Base-by-base conservation (phyloP, 2,329 filamentous ascomycete genomes). In the Massarina eburnea region DNA sequence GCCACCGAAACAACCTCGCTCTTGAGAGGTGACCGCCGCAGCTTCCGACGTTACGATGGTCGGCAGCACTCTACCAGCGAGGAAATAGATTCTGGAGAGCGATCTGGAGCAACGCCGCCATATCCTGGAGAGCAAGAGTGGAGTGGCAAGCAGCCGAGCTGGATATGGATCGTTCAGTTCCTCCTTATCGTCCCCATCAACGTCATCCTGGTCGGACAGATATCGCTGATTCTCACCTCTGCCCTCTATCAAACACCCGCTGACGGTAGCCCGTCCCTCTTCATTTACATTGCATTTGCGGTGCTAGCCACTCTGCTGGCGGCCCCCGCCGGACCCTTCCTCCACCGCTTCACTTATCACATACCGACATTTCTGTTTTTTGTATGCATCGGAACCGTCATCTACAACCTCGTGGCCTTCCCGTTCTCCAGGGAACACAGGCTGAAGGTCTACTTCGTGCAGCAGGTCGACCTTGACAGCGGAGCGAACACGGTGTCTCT, bases 111-210 rank as follows among this genome's bases (percentile, higher is more conserved):
- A 30, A 32, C 59, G 18, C 57, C 66, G 39, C 49, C 60, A 12
- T 91, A 85, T 62, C 80, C 81, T 10, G 74, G 82, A 42, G 94
- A 97, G 65, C 94, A 97, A 68, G 74, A 80, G 12, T 99, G 94
- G 94, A 95, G 90, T 41, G 80, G 80, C 3, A 79, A 79, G 29
- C 73, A 97, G 43, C 89, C 90, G 1, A 82, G 80, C 35, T 96
- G 88, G 87, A 84, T 88, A 15, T 99, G 94, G 94, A 70, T 94
- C 33, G 58, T 95, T 15, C 91, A 99, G 61, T 86, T 96, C 54
- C 74, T 97, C 3, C 65, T 96, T 14, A 74, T 95, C 8, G 88
- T 83, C 0, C 91, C 91, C 0, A 81, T 96, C 41, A 82, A 85
- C 38, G 75, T 96, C 36, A 85, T 94, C 48, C 68, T 97, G 17